Evolutionary conservation across 352 stramenopile genomes (phyloP).

Genomic region (Blastocystis hominis): DNA sequence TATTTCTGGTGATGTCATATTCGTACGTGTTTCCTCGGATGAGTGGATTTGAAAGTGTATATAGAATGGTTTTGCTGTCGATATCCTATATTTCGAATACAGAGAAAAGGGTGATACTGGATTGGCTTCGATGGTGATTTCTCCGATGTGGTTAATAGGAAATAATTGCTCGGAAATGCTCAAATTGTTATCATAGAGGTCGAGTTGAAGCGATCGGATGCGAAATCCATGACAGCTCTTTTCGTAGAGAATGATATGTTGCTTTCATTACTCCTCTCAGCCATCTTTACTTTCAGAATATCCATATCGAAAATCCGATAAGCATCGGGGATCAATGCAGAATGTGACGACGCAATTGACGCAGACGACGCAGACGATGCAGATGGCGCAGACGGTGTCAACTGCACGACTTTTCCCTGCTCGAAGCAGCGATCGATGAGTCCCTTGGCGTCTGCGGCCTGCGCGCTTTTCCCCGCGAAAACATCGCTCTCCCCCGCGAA

Average conservation of each 20-base stretch:
- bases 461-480: neutral
- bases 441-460: neutral
- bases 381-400: neutral
- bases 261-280: neutral
- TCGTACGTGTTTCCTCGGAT: slow-evolving; percentile 1
- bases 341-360: neutral
- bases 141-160: neutral
- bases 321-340: neutral
- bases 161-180: slow-evolving; percentile 32
- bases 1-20: slow-evolving; percentile 27
- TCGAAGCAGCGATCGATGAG: slow-evolving; percentile 44
- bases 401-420: neutral
- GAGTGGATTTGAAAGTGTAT: neutral
- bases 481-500: neutral
- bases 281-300: neutral
- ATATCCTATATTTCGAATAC: neutral
- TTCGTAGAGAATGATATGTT: slow-evolving; percentile 45
- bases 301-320: slow-evolving; percentile 52
- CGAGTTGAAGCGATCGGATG: slow-evolving; percentile 33
- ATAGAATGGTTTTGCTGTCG: neutral
- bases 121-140: slow-evolving; percentile 4
- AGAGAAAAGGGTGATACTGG: neutral
- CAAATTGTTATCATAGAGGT: slow-evolving; percentile 26
- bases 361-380: neutral
- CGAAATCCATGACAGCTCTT: slow-evolving; percentile 52